These are phyloP conservation scores for Odontarrhena argentea DNA, from an alignment of 345 rosid species.

Conservation along the genomic window DNA sequence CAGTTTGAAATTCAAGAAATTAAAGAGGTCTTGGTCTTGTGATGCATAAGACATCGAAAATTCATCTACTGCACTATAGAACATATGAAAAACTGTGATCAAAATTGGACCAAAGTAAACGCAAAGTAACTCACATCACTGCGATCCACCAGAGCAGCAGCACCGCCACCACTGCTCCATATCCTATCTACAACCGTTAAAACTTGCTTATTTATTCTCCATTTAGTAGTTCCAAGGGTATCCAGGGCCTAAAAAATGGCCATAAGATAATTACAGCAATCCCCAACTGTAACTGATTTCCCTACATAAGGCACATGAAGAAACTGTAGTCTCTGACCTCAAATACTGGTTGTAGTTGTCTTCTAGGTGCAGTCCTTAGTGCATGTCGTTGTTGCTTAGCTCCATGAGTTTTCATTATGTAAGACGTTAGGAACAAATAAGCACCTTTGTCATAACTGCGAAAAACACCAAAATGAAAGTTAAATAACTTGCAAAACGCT, in stretches of 20 bases:
- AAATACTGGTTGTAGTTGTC: conserved; percentile 73
- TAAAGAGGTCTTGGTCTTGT: conserved; percentile 10
- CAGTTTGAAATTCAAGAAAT: conserved; percentile 29
- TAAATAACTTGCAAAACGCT: conserved; percentile 1
- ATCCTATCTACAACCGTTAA: conserved; percentile 68
- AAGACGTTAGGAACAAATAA: conserved; percentile 76
- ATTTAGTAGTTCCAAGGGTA: conserved; percentile 77
- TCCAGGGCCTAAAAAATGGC: conserved; percentile 64
- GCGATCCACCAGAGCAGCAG: conserved; percentile 71
- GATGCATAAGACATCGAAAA: background rate
- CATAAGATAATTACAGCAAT: conserved; percentile 21
- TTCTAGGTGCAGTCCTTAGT: conserved; percentile 58
- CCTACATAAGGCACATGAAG: conserved; percentile 12
- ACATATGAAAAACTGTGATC: conserved; percentile 18
- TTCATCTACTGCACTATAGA: background rate
- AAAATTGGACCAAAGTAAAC: conserved; percentile 23
- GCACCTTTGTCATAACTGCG: conserved; percentile 93
- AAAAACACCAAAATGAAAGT: conserved; percentile 28
- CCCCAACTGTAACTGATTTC: conserved; percentile 21
- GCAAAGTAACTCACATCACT: conserved; percentile 60
- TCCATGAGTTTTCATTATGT: conserved; percentile 92
- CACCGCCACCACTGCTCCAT: conserved; percentile 75
- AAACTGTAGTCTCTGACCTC: conserved; percentile 56
- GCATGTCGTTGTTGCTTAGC: conserved; percentile 81
- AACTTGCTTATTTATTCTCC: conserved; percentile 78